These are phyloP conservation scores for Alternaria gansuensis DNA, from an alignment of 2,329 filamentous ascomycete species.

Conservation along the genomic window DNA sequence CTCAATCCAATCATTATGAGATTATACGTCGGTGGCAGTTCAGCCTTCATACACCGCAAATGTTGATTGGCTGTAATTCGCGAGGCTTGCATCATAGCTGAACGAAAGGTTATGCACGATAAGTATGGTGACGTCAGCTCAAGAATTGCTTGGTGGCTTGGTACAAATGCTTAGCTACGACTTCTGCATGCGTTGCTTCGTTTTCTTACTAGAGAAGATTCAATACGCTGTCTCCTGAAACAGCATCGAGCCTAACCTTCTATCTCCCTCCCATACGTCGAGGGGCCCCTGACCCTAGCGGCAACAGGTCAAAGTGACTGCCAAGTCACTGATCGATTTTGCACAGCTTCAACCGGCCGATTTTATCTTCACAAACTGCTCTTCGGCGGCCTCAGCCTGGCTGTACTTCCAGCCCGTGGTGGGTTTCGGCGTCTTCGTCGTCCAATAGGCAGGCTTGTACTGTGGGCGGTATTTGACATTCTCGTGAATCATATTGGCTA, in stretches of 20 bases:
- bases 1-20: background rate
- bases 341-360: background rate
- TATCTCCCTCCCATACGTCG: too few relatives aligned
- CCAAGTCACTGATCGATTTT: background rate
- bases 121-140: background rate
- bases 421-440: background rate
- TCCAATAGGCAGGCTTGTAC: background rate
- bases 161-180: background rate
- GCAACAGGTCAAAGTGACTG: background rate
- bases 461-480: background rate
- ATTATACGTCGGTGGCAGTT: background rate
- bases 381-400: background rate
- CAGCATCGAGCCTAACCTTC: background rate
- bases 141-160: background rate
- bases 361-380: background rate
- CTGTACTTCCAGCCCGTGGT: background rate
- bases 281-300: too few relatives aligned
- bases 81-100: background rate
- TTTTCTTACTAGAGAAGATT: background rate
- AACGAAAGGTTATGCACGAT: background rate
- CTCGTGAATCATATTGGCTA: background rate
- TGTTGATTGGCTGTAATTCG: background rate
- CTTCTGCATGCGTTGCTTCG: background rate
- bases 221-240: background rate
- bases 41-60: background rate